phyloP scores from a whole-genome alignment of 1,284 basidiomycete species.

The Inonotus obliquus region DNA sequence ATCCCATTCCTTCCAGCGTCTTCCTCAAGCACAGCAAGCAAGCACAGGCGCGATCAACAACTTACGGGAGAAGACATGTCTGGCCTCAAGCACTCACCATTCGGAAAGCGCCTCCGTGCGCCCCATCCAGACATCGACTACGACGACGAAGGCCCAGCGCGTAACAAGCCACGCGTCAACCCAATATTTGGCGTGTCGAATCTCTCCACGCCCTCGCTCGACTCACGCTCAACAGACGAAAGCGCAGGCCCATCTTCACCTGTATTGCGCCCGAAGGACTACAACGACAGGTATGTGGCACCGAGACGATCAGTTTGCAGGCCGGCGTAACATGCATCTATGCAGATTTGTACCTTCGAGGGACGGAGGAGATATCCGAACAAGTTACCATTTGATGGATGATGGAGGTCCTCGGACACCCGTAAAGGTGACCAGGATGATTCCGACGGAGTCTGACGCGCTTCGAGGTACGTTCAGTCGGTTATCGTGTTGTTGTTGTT shows the following conservation, averaged over 20 bases:
- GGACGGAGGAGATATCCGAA: slow-evolving; percentile 68
- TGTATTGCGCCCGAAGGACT: slow-evolving; percentile 42
- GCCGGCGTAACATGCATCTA: not conserved
- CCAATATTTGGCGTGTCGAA: slow-evolving; percentile 45
- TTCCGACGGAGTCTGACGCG: slow-evolving; percentile 75
- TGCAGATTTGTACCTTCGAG: slow-evolving; percentile 63
- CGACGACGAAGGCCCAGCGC: slow-evolving; percentile 32
- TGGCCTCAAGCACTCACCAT: slow-evolving; percentile 73
- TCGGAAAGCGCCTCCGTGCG: slow-evolving; percentile 71
- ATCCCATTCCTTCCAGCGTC: not conserved
- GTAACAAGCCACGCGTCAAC: slow-evolving; percentile 49
- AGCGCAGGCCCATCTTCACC: slow-evolving; percentile 53
- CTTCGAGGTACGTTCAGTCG: slow-evolving; percentile 48
- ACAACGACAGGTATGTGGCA: slow-evolving; percentile 48
- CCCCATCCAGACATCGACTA: slow-evolving; percentile 53
- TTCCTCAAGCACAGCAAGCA: not conserved
- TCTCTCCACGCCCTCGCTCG: slow-evolving; percentile 49
- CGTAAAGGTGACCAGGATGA: slow-evolving; percentile 58
- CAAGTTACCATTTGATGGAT: slow-evolving; percentile 72
- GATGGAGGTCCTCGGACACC: slow-evolving; percentile 62
- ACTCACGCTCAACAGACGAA: slow-evolving; percentile 51
- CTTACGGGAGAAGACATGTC: slow-evolving; percentile 42
- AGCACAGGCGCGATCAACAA: slow-evolving; percentile 3
- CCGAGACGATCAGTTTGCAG: not conserved
- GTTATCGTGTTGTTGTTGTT: not conserved